Percentiles rank a stretch among this genome's conserved stretches.
Conservation (phyloP, 2,329 filamentous ascomycete genomes). For the Xylariaceae sp. region DNA sequence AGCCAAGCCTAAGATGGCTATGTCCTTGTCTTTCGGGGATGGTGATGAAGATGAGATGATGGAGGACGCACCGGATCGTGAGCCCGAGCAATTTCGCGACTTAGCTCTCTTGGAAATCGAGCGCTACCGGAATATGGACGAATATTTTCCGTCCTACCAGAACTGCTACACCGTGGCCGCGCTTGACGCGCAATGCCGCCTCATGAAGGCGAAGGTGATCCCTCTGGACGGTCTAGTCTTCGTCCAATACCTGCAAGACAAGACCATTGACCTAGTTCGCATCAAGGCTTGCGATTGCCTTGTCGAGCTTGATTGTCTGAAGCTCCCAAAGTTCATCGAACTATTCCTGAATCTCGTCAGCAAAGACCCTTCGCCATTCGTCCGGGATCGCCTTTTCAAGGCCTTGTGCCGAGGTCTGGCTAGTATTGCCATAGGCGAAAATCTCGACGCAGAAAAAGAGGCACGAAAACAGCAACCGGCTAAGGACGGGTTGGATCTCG, state of each 20-base stretch:
- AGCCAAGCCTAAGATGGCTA: slow-evolving; percentile 34
- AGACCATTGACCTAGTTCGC: slow-evolving; percentile 57
- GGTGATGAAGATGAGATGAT: slow-evolving; percentile 37
- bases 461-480: slow-evolving; percentile 13
- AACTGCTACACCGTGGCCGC: slow-evolving; percentile 63
- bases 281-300: slow-evolving; percentile 63
- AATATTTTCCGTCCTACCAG: slow-evolving; percentile 64
- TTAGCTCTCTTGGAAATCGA: slow-evolving; percentile 60
- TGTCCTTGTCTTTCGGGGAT: slow-evolving; percentile 38
- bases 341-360: slow-evolving; percentile 56
- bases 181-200: slow-evolving; percentile 54
- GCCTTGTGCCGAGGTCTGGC: slow-evolving; percentile 57
- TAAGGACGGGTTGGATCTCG: slow-evolving; percentile 40
- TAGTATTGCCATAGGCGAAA: slow-evolving; percentile 60
- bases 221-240: slow-evolving; percentile 51
- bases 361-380: slow-evolving; percentile 60
- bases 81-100: slow-evolving; percentile 45
- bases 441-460: slow-evolving; percentile 29
- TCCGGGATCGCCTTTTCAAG: slow-evolving; percentile 57
- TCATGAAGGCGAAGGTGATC: slow-evolving; percentile 63
- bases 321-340: slow-evolving; percentile 49
- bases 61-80: slow-evolving; percentile 35
- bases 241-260: slow-evolving; percentile 61
- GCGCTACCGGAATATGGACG: slow-evolving; percentile 62
- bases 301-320: slow-evolving; percentile 58